Evolutionary conservation across 176 grass and related monocot genomes (phyloP), one percentile per base, ranked within the genome.

Genomic region (Carex parvula): DNA sequence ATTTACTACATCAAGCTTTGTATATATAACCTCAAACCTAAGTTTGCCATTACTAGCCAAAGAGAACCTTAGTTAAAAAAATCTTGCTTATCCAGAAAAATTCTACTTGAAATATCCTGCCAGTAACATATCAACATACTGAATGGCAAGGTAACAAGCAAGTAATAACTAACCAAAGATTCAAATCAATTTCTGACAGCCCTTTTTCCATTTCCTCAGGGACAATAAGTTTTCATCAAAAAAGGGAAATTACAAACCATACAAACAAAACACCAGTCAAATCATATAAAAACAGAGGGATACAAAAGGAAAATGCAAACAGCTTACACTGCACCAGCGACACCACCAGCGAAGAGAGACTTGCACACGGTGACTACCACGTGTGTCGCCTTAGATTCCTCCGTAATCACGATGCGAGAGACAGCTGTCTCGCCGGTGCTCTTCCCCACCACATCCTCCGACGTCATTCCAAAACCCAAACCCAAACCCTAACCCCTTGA

Each of bases 281-380:
- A 46, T 41, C 8, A 24, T 15, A 35, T 1, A 37, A 41, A 72
- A 24, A 72, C 41, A 83, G 16, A 48, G n/a, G 30, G n/a, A 82
- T 7, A 66, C 59, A 82, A 66, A 13, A 61, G 76, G 21, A 32
- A 22, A 61, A 63, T 21, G 1, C 4, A 64, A 53, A 22, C 5
- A 11, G 81, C 96, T 98, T 79, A 98, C 96, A 98, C 84, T 89
- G 92, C 96, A 6, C 96, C 96, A 4, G 93, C 96, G 76, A 98
- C 91, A 74, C 91, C 96, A 0, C 96, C 96, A n/a, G 96, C 91
- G 74, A 95, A 87, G 54, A 98, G 96, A 11, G 91, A 95, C 88
- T 98, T 98, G 88, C 86, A 85, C 66, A 99, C 78, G 83, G 84
- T 82, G 66, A 99, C 86, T 29, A 99, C 56, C 52, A 89, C 88